Conservation (phyloP, 768 basidiomycete species). For the Ramaria sp. region DNA sequence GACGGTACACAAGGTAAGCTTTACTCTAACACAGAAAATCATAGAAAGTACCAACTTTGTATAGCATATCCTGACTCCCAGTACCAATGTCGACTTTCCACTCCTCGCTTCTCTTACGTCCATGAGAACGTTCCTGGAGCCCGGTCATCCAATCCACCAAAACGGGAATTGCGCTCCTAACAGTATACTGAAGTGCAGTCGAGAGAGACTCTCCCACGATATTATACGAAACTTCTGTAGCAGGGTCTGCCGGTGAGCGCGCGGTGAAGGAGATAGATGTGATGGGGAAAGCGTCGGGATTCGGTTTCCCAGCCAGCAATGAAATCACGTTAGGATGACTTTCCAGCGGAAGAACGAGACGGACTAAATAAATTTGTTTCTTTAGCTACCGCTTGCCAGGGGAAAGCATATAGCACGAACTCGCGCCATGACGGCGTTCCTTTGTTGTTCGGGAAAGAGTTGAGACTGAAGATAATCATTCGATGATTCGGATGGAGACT, state of each 20-base stretch:
- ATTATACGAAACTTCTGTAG: constrained; percentile 36
- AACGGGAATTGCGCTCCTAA: constrained; percentile 57
- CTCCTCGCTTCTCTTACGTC: constrained; percentile 44
- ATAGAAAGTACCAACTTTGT: constrained; percentile 46
- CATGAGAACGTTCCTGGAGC: constrained; percentile 64
- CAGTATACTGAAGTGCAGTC: constrained; percentile 66
- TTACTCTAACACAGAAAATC: background rate
- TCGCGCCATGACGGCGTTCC: constrained; percentile 50
- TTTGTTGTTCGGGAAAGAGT: background rate
- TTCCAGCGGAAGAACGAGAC: constrained; percentile 70
- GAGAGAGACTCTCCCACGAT: constrained; percentile 52
- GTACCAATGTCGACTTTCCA: constrained; percentile 74
- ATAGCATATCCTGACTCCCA: constrained; percentile 85
- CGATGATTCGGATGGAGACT: background rate
- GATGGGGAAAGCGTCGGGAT: constrained; percentile 85
- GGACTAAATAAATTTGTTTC: constrained; percentile 28
- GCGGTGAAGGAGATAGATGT: constrained; percentile 62
- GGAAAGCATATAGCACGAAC: constrained; percentile 25
- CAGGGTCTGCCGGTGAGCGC: constrained; percentile 32
- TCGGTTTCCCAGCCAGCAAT: constrained; percentile 86
- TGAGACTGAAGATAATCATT: background rate
- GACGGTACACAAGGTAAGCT: background rate
- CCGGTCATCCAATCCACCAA: constrained; percentile 59
- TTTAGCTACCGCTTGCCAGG: constrained; percentile 34
- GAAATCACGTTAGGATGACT: constrained; percentile 67